Base-by-base conservation (phyloP, 2,329 filamentous ascomycete species). In the Nemania serpens region DNA sequence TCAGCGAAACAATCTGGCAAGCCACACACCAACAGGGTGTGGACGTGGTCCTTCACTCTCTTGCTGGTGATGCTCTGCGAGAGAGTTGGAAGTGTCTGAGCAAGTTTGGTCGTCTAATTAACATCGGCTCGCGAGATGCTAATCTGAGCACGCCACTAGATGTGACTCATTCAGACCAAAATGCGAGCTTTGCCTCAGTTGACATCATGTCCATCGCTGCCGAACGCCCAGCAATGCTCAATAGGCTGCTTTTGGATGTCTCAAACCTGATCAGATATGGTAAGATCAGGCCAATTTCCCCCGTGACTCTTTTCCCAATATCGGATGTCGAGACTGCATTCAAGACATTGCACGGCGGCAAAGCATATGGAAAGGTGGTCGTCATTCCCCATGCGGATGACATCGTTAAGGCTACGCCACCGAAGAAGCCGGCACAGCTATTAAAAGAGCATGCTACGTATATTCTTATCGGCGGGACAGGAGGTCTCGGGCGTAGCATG, bases 401-500 rank as follows among this genome's bases (percentile, higher is more conserved):
- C 36, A 67, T 80, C 20, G 78, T 84, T 59, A 81, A 75, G 69
- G 75, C 74, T 7, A 75, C 75, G 1, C 73, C 73, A 3, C 74
- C 76, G 5, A 74, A 71, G 62, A 75, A 73, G 45, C 69, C 71
- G 2, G 71, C 69, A 20, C 69, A 75, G 6, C 66, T 78, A 6
- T 70, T 82, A 7, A 74, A 74, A 45, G 54, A 67, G 1, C 74
- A 82, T 59, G 78, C 76, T 2, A 79, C 80, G 0, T 84, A 84
- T 66, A 70, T 84, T 50, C 74, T 84, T 39, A 77, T 83, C 17
- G 82, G 82, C 13, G 80, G 81, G n/a, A 81, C 80, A 0, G 82
- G 82, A 36, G 82, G 81, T 22, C 73, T 84, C 11, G 82, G 82
- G 5, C 75, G 79, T 41, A 81, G 78, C 59, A 78, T 84, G 69